Evolutionary conservation across 192 early-diverging fungal species (phyloP).

Genomic region (Podochytrium sp.): DNA sequence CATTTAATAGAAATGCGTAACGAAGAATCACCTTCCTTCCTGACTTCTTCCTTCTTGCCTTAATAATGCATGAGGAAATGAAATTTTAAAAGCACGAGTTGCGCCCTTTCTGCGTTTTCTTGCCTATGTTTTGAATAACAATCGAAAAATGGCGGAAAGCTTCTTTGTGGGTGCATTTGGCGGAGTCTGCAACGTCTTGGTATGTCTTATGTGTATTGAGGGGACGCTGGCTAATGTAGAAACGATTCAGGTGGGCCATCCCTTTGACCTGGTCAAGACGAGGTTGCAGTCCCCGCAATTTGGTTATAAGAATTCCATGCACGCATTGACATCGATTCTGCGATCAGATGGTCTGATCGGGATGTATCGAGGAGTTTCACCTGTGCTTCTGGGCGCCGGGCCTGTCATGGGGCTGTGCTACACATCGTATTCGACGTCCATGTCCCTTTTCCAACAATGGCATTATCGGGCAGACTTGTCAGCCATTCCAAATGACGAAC

Average conservation of each 20-base stretch:
- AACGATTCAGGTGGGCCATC: constrained; percentile 54
- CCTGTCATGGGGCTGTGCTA: constrained; percentile 88
- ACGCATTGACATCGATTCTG: constrained; percentile 77
- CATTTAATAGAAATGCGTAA: too few species aligned
- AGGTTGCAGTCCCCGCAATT: constrained; percentile 83
- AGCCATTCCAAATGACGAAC: constrained; percentile 3
- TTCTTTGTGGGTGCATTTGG: constrained; percentile 32
- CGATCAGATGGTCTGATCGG: constrained; percentile 82
- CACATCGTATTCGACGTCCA: constrained; percentile 57
- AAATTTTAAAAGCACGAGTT: too few species aligned
- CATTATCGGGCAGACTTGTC: constrained; percentile 40
- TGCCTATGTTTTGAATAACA: background rate
- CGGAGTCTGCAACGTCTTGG: constrained; percentile 31
- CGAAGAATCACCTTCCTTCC: too few species aligned
- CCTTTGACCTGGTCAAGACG: constrained; percentile 92
- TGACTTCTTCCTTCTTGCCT: too few species aligned
- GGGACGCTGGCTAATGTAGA: background rate
- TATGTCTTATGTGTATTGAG: background rate
- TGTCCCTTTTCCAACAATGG: background rate
- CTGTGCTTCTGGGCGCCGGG: constrained; percentile 84
- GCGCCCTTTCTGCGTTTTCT: too few species aligned
- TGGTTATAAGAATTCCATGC: constrained; percentile 69
- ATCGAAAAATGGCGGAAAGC: background rate
- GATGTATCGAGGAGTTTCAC: constrained; percentile 91
- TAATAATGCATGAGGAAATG: too few species aligned